Conservation (phyloP, 345 rosid species). For the Boechera divaricarpa region DNA sequence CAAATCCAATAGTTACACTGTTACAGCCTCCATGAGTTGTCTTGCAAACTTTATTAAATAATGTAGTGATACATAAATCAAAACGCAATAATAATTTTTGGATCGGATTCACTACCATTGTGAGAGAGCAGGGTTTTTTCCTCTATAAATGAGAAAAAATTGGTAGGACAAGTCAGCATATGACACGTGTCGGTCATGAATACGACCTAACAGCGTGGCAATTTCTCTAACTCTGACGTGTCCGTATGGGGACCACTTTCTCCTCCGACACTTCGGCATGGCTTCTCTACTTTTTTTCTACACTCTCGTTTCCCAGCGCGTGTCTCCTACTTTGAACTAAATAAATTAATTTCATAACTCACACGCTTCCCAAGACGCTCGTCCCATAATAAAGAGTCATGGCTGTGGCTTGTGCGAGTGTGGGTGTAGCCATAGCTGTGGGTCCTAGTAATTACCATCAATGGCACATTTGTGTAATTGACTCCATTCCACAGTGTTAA, state of each 20-base stretch:
- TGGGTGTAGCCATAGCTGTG: conserved; percentile 41
- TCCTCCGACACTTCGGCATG: conserved; percentile 50
- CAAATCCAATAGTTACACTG: not conserved
- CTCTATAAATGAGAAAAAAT: conserved; percentile 11
- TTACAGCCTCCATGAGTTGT: not conserved
- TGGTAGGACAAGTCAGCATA: conserved; percentile 39
- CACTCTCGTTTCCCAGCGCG: conserved; percentile 20
- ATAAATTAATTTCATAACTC: not conserved
- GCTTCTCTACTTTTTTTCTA: not conserved
- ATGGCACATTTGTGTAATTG: conserved; percentile 30
- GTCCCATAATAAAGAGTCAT: conserved; percentile 44
- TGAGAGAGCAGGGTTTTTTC: conserved; percentile 12
- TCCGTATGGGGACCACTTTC: conserved; percentile 39
- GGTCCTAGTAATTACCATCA: conserved; percentile 15
- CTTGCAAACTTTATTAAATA: not conserved
- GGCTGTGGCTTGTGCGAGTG: conserved; percentile 43
- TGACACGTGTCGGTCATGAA: conserved; percentile 38
- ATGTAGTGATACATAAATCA: not conserved
- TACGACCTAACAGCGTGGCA: conserved; percentile 45
- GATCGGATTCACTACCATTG: not conserved
- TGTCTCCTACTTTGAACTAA: not conserved
- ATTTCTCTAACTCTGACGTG: conserved; percentile 42
- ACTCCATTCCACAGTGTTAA: not conserved
- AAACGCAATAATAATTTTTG: not conserved
- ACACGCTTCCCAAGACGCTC: conserved; percentile 27